Evolutionary conservation across 345 rosid species (phyloP), one percentile per base, ranked within the genome.

Genomic region (Hibiscus syriacus): DNA sequence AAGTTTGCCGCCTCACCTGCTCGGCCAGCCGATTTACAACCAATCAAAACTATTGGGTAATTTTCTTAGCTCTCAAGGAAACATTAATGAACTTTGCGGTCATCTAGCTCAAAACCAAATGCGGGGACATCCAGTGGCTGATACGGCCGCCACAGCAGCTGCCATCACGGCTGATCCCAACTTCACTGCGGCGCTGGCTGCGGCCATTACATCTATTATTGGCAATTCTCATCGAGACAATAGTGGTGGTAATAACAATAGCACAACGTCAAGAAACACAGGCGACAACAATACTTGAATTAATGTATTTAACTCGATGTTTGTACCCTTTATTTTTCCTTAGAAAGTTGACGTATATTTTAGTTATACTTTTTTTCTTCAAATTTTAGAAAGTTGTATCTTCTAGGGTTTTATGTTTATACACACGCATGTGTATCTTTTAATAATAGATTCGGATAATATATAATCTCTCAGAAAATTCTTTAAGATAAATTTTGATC

Each of bases 111-210:
- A 38, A 53, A 55, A 32, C 14, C 78, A 64, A 16, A 14, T 45
- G 25, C 67, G 16, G 25, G 8, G 54, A 16, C 52, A 62, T 13
- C 23, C 73, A 3, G 16, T 64, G 55, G 36, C 68, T 3, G 66
- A 45, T 29, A 75, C 76, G 13, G 74, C 82, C 4, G 80, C 85
- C 45, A 77, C 79, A 0, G 81, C 87, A 1, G 85, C 82, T 72
- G 85, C 82, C 74, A 79, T 84, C 66, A 79, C 87, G 0, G 74
- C 84, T 0, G 86, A 82, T 71, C 88, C 88, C 0, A 80, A 76
- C 75, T 84, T 84, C 77, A 76, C 84, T 0, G 82, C 88, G 1
- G 88, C 86, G 0, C 77, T 84, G 1, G 81, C 78, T 2, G 84
- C 86, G 2, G 86, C 88, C 61, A 80, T 84, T 64, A 58, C 80